Base-by-base conservation (phyloP, 495 filamentous ascomycete genomes). In the Hypomontagnella submonticulosa region DNA sequence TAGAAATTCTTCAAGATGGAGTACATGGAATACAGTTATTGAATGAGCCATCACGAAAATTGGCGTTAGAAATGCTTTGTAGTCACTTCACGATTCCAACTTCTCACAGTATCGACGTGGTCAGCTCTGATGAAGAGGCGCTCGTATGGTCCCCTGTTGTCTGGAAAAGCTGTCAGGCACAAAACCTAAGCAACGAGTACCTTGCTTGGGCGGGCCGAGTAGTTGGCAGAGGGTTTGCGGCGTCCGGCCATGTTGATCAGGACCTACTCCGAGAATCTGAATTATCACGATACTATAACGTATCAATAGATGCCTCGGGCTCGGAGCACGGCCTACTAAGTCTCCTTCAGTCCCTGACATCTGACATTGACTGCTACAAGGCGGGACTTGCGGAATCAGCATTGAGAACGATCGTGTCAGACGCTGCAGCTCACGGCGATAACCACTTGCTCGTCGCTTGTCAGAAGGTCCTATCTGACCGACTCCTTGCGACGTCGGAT, bases 181-280 rank as follows among this genome's bases (percentile, higher is more conserved):
- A 81, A 37, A 75, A 80, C 8, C 81, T 88, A 30, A 89, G 88
- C 41, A 77, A 81, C 23, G 83, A 86, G 16, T 98, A 95, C 72
- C 76, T 90, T 10, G 76, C 91, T 3, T 99, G 95, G 95, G 90
- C 90, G 37, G 92, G 89, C 5, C 84, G 87, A 52, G 89, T 93
- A 12, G 80, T 99, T 18, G 95, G 95, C 15, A 85, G 92, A 66
- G 88, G 92, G 0, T 98, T 93, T 76, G 88, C 90, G 42, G 83
- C 89, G 3, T 90, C 87, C 47, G 91, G 91, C 13, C 77, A 85
- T 57, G 82, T 91, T 16, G 83, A 84, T 30, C 72, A 73, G 48
- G 81, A 84, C 37, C 77, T 90, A 57, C 72, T 86, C 0, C 80
- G 80, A 10, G 88, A 91, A 59, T 85, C 83, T 20, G 79, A 75